A percentile compares a stretch with the other conserved stretches of the same genome.
These are phyloP conservation scores for Suillus lakei DNA, from an alignment of 768 basidiomycete species.

Conservation along the genomic window DNA sequence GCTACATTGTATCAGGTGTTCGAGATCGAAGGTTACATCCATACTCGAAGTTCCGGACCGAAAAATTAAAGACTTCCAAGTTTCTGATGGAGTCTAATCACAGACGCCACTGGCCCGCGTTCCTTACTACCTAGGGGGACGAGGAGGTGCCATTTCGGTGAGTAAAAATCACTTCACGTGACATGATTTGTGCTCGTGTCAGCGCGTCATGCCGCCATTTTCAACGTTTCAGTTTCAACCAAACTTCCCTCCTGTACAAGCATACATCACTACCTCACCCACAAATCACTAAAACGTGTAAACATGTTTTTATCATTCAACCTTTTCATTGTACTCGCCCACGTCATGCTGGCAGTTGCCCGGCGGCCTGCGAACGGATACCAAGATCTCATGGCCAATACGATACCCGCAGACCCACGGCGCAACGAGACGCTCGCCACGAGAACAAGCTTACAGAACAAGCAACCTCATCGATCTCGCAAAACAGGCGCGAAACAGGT, in stretches of 20 bases:
- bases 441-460: background rate
- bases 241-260: background rate
- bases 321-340: background rate
- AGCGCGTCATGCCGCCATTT: background rate
- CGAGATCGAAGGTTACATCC: background rate
- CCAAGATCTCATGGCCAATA: background rate
- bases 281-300: background rate
- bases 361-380: background rate
- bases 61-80: background rate
- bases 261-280: background rate
- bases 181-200: slow-evolving; percentile 1
- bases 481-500: background rate
- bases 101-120: no score
- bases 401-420: background rate
- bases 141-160: no score
- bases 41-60: background rate
- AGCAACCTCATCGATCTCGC: background rate
- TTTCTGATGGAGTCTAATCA: background rate
- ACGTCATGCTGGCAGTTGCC: background rate
- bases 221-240: background rate
- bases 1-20: background rate
- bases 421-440: slow-evolving; percentile 1
- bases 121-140: no score
- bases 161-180: slow-evolving; percentile 28
- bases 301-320: background rate